Evolutionary conservation across 1,284 basidiomycete genomes (phyloP).

Genomic region (Tylopilus orsonianus): DNA sequence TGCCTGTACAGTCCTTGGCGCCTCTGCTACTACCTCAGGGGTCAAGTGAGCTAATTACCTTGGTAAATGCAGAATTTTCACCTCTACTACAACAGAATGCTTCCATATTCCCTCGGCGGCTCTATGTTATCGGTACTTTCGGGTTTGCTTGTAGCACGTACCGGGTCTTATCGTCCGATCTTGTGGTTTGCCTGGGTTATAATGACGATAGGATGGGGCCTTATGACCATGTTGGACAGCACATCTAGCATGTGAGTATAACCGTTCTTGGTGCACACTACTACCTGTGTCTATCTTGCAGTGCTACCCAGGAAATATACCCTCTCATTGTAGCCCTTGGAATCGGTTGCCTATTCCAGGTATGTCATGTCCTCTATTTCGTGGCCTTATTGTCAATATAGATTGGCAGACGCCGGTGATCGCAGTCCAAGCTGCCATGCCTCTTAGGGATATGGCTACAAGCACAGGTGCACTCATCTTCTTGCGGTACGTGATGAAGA

Average conservation of each 20-base stretch:
- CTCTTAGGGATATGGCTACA: conserved; percentile 47
- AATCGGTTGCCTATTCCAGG: conserved; percentile 40
- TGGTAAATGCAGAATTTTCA: neutral
- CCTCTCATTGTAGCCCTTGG: conserved; percentile 38
- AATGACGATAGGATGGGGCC: conserved; percentile 37
- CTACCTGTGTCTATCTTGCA: conserved; percentile 12
- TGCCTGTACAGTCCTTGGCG: conserved; percentile 39
- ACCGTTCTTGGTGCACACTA: neutral
- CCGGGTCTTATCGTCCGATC: conserved; percentile 39
- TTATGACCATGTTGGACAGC: conserved; percentile 37
- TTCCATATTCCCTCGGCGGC: conserved; percentile 43
- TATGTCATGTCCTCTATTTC: neutral
- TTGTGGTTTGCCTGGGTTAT: conserved; percentile 35
- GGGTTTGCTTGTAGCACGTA: conserved; percentile 39
- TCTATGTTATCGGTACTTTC: conserved; percentile 34
- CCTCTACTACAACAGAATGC: conserved; percentile 28
- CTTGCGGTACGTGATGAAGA: conserved; percentile 28
- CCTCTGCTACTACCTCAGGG: conserved; percentile 43
- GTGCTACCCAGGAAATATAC: conserved; percentile 34
- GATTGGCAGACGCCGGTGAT: conserved; percentile 32
- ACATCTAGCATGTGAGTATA: conserved; percentile 28
- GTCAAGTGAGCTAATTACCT: conserved; percentile 27
- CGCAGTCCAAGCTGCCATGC: conserved; percentile 46
- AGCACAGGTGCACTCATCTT: conserved; percentile 37
- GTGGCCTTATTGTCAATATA: neutral